A percentile compares a stretch with the other conserved stretches of the same genome.
Evolutionary conservation across 2,329 filamentous ascomycete species (phyloP).

Genomic region (Plenodomus biglobosus): DNA sequence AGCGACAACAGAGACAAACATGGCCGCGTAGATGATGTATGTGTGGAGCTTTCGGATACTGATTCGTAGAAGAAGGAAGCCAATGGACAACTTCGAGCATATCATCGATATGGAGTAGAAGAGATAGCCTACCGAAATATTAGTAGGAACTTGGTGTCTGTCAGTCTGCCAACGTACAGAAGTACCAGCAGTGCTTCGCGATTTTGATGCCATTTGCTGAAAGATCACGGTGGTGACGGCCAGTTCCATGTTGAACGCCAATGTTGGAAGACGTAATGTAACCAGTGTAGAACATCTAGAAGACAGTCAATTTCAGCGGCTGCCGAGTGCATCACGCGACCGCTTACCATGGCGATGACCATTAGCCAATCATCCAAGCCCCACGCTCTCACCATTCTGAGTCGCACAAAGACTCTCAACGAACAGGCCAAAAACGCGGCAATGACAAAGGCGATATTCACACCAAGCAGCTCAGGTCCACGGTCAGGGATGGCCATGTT

Average conservation of each 20-base stretch:
- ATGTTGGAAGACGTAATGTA: slow-evolving; percentile 31
- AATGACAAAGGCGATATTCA: slow-evolving; percentile 33
- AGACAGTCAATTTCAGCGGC: slow-evolving; percentile 2
- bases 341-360: slow-evolving; percentile 33
- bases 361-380: slow-evolving; percentile 42
- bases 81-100: slow-evolving; percentile 39
- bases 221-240: slow-evolving; percentile 31
- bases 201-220: slow-evolving; percentile 18
- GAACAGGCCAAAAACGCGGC: slow-evolving; percentile 28
- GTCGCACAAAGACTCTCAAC: slow-evolving; percentile 35
- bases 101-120: slow-evolving; percentile 39
- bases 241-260: slow-evolving; percentile 36
- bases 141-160: neutral
- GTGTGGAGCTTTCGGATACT: slow-evolving; percentile 32
- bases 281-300: slow-evolving; percentile 26
- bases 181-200: slow-evolving; percentile 37
- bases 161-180: slow-evolving; percentile 11
- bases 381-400: slow-evolving; percentile 40
- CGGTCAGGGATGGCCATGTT: slow-evolving; percentile 36
- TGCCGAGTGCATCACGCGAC: neutral
- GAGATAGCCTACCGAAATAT: slow-evolving; percentile 16
- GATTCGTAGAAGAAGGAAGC: slow-evolving; percentile 37
- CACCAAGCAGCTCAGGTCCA: slow-evolving; percentile 36
- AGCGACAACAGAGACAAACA: slow-evolving; percentile 42
- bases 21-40: slow-evolving; percentile 45